Base-by-base conservation (phyloP, 331 rosid genomes). In the Malus hybrid region DNA sequence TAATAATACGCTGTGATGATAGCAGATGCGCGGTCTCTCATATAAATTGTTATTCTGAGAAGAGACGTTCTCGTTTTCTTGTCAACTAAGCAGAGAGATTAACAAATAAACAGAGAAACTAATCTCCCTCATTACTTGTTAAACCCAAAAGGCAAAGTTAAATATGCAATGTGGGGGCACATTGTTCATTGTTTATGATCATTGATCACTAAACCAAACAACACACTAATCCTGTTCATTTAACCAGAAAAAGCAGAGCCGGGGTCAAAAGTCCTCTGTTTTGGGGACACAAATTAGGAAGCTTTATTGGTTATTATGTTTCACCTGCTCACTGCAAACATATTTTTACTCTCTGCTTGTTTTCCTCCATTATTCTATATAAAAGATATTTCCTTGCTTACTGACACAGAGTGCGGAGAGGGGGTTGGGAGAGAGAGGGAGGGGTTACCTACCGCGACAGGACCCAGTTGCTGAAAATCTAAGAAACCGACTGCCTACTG, bases 391-490 rank as follows among this genome's bases (percentile, higher is more conserved):
- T 75, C 11, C 16, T 52, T 77, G 62, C 9, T 10, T 22, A 55
- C 80, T 55, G 80, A 71, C 78, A 73, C 70, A 28, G n/a, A 18
- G 63, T 44, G 57, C 69, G 11, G 67, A 70, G 71, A 4, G 29
- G 10, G 57, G 11, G 80, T 39, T 39, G 1, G 46, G 46, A 22
- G 34, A 19, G 57, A 54, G 44, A 70, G 77, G 31, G 79, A 79
- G 78, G 78, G 72, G 70, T 79, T 69, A 81, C 88, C 86, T 20
- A 90, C 84, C 67, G 63, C 62, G 73, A 55, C 74, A 76, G 82
- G 54, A 72, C 29, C 54, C 54, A 29, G 83, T 80, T 76, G 76
- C 79, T 68, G 73, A 48, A 74, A 72, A 76, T 65, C 76, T 69
- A 50, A 60, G 80, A 76, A 76, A 81, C 70, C 75, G 80, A 50